Base-by-base conservation (phyloP, 2,329 filamentous ascomycete genomes). In the Chaetothyriales sp. region DNA sequence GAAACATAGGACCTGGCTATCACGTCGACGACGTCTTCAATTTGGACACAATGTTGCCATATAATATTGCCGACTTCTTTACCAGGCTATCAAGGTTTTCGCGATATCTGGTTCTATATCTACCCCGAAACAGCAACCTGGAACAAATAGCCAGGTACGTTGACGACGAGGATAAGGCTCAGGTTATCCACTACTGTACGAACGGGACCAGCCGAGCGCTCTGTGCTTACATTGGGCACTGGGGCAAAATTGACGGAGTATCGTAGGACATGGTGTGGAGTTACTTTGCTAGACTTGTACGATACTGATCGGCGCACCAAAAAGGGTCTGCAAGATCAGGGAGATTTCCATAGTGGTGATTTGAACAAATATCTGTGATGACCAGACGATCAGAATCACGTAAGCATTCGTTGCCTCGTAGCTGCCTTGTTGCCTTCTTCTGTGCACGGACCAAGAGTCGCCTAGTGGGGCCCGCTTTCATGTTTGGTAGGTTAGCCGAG, bases 181-280 rank as follows among this genome's bases (percentile, higher is more conserved):
- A 83, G 44, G 81, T 90, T 22, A 79, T 86, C 47, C 92, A 98
- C 69, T 96, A 96, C 64, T 95, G 89, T 63, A 86, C 94, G 70
- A 76, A 84, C 60, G 87, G 88, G 10, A 85, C 85, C 5, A 95
- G 89, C 66, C 95, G 95, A 68, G 78, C 77, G 19, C 63, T 81
- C 25, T 80, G 77, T 65, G 72, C 75, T 19, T 81, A 74, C 58
- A 76, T 77, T 57, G 78, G 78, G 18, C 49, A 56, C 18, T 60
- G 54, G 56, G 49, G 19, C 9, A 26, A 32, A 32, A 47, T 47
- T 32, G 12, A 15, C 10, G 10, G 15, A 3, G 12, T 15, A 15
- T 15, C 32, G 3, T 15, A 4, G 12, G 5, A 39, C 10, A 8
- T 9, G 28, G 8, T 32, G 10, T 12, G 28, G 22, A 25, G 3